Evolutionary conservation across 129 eudicot species (phyloP), one percentile per base, ranked within the genome.

Genomic region (Logfia minima): DNA sequence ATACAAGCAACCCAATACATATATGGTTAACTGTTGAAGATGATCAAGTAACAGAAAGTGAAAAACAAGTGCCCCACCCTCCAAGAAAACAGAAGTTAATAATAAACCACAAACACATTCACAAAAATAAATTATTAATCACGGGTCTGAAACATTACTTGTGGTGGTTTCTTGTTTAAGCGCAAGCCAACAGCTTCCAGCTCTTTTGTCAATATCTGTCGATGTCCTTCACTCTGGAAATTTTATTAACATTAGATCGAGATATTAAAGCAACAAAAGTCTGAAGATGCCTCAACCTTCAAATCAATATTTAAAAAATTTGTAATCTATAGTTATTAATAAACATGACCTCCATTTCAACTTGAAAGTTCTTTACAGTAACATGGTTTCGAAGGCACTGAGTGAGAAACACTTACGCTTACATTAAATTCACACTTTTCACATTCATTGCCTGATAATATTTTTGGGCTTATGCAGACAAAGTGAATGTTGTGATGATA

Each of bases 161-260:
- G 99, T 78, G 99, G 99, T 29, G 99, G 99, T 81, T 77, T 89
- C 86, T 94, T 91, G 87, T 94, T 94, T 70, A 94, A 75, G 31
- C 99, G 97, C 85, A 91, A 82, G 78, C 99, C 99, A 75, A 95
- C 99, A 80, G 99, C 97, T 91, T 95, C 99, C 85, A 95, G 87
- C 77, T 95, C 99, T 81, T 79, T 89, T 35, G 99, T 95, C 83
- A 95, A 84, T 80, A 95, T 95, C 75, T 91, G 99, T 77, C 99
- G 87, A 86, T 95, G 99, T 66, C 99, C 97, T 90, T 91, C 97
- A 82, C 97, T 95, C 97, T 95, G 72, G 43, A 82, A 64, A 10
- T 6, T 63, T 71, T 32, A 14, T 70, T 51, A 16, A 39, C 16
- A 51, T 61, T 55, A 21, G 19, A 58, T 71, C 21, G 37, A 77